Base-by-base conservation (phyloP, 805 yeast genomes). In the Saturnispora dispora region DNA sequence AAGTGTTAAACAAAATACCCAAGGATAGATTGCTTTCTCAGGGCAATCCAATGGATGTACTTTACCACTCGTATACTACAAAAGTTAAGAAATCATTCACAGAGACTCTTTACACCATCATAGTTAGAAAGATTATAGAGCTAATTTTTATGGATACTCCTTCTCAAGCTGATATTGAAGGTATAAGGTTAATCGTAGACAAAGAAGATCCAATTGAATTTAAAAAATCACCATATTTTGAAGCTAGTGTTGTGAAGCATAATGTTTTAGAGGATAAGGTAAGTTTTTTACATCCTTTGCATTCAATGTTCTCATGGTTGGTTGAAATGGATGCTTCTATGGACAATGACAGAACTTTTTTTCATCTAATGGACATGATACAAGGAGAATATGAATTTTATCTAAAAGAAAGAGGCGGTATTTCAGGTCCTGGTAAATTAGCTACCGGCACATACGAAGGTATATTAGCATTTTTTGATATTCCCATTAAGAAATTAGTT, bases 221-320 rank as follows among this genome's bases (percentile, higher is more conserved):
- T 28, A 43, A 36, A 50, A 0, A 53, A 60, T 30, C 60, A 55
- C 35, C 66, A 65, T 33, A 57, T 60, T 9, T 51, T 22, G 58
- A 45, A 35, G n/a, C 50, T 48, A 27, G 52, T 55, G 47, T 54
- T 6, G 66, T 75, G n/a, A 61, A 67, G 2, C 75, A 70, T 52
- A 65, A 72, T 33, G 78, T 79, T 2, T 70, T 72, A 25, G 56
- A 61, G 1, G 81, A 73, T 9, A 70, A 70, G 17, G 79, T 85
- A 2, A 81, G 91, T 60, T 78, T 88, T 58, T 74, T 88, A 30
- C 96, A 88, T 61, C 96, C 96, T 0, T 60, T 88, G 18, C 93
- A 87, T 59, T 77, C 88, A 0, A 79, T 83, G 57, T 63, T 85
- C 18, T 76, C 90, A 0, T 83, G 87, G 83, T 62, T 86, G 39